Conservation (phyloP, 129 eudicot species). For the Arctium minus region DNA sequence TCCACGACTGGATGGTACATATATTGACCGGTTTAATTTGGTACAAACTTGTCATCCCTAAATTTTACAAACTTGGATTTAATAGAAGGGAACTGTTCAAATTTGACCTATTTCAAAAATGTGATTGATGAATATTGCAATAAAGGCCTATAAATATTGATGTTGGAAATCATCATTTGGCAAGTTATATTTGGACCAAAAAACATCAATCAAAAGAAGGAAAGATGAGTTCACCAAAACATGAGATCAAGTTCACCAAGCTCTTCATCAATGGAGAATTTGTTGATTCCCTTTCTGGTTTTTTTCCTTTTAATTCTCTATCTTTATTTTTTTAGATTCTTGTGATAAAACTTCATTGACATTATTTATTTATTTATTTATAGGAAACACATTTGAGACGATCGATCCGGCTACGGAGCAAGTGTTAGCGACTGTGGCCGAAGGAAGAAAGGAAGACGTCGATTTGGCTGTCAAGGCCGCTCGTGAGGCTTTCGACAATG, state of each 20-base stretch:
- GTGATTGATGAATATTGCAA: too few relatives aligned
- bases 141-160: neutral
- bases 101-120: too few relatives aligned
- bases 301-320: neutral
- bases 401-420: constrained; percentile 74
- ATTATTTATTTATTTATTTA: too few relatives aligned
- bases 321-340: neutral
- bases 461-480: constrained; percentile 92
- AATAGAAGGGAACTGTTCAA: neutral
- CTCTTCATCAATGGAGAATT: constrained; percentile 71
- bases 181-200: neutral
- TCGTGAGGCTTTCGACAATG: constrained; percentile 86
- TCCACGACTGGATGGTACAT: too few relatives aligned
- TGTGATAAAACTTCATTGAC: neutral
- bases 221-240: constrained; percentile 9
- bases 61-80: too few relatives aligned
- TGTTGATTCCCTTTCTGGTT: constrained; percentile 65
- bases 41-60: too few relatives aligned
- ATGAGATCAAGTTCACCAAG: constrained; percentile 64
- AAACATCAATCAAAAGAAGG: neutral
- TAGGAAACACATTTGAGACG: constrained; percentile 72
- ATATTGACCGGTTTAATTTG: too few relatives aligned
- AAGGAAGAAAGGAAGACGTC: constrained; percentile 74
- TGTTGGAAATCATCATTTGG: neutral
- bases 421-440: constrained; percentile 53